These are phyloP conservation scores for Ophiostoma fasciatum DNA, from an alignment of 2,329 filamentous ascomycete genomes.

Conservation along the genomic window DNA sequence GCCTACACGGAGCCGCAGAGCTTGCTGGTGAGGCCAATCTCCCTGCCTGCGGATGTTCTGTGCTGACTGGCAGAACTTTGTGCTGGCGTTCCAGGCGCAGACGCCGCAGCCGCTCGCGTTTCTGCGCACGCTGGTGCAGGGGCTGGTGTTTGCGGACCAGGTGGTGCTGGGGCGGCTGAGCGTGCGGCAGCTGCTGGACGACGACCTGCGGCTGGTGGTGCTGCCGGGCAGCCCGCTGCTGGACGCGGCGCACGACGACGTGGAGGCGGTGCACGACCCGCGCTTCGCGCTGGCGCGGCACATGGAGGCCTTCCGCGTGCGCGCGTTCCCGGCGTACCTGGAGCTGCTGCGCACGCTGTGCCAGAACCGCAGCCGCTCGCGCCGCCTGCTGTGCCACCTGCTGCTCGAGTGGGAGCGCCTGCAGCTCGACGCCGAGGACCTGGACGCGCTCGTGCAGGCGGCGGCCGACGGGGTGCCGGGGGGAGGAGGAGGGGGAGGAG, in stretches of 20 bases:
- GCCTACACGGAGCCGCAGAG: slow-evolving; percentile 54
- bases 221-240: slow-evolving; percentile 58
- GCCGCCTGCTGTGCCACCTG: slow-evolving; percentile 77
- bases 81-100: slow-evolving; percentile 59
- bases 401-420: slow-evolving; percentile 46
- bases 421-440: slow-evolving; percentile 65
- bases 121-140: slow-evolving; percentile 65
- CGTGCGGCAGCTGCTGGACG: slow-evolving; percentile 61
- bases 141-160: slow-evolving; percentile 59
- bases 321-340: slow-evolving; percentile 56
- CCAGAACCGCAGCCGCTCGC: slow-evolving; percentile 78
- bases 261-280: slow-evolving; percentile 60
- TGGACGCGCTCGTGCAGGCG: slow-evolving; percentile 52
- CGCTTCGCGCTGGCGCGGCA: slow-evolving; percentile 56
- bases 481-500: too few relatives aligned
- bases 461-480: slow-evolving; percentile 41
- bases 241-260: slow-evolving; percentile 57
- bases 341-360: slow-evolving; percentile 75
- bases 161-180: slow-evolving; percentile 52
- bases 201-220: slow-evolving; percentile 65
- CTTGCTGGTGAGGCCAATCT: slow-evolving; percentile 52
- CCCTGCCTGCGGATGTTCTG: slow-evolving; percentile 6
- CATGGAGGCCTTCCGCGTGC: slow-evolving; percentile 54
- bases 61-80: slow-evolving; percentile 43
- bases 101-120: slow-evolving; percentile 75